Percentiles rank a stretch among this genome's conserved stretches.
Evolutionary conservation across 139 green algal species (phyloP).

Genomic region (Chlamydomonas sphaeroides): DNA sequence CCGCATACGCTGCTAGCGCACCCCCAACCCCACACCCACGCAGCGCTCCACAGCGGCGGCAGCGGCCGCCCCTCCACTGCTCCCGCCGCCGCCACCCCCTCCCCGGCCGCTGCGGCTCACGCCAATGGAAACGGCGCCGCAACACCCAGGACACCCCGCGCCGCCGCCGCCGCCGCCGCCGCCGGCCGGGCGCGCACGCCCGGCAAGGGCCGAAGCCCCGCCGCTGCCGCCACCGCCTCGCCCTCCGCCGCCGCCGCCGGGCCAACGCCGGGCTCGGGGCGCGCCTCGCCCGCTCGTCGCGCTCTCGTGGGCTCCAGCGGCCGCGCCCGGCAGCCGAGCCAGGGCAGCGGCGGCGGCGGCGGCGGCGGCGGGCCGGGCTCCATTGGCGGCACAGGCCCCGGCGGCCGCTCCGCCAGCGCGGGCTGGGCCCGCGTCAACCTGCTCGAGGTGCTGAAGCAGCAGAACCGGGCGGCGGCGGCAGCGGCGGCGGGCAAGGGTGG

Average conservation of each 20-base stretch:
- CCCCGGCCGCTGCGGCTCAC: background rate
- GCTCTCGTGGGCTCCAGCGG: background rate
- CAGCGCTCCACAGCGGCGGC: too few species aligned
- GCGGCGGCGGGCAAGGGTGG: background rate
- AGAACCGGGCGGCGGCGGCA: background rate
- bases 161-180: background rate
- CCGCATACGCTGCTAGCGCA: too few species aligned
- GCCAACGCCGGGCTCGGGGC: too few species aligned
- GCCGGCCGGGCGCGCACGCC: background rate
- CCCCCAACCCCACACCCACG: too few species aligned
- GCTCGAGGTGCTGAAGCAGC: conserved; percentile 2
- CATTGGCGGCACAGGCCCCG: background rate
- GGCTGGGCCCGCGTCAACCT: conserved; percentile 17
- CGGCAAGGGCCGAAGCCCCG: background rate
- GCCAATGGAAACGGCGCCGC: background rate
- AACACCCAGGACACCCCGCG: too few species aligned
- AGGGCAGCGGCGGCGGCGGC: background rate
- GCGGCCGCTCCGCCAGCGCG: background rate
- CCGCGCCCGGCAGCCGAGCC: background rate
- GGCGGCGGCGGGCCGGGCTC: too few species aligned
- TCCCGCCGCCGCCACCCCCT: too few species aligned
- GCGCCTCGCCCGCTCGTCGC: background rate
- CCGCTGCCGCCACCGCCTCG: too few species aligned
- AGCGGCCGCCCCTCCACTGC: too few species aligned
- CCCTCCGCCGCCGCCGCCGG: too few species aligned